Base-by-base conservation (phyloP, 2,329 filamentous ascomycete species). In the Cyphellophora europaea region DNA sequence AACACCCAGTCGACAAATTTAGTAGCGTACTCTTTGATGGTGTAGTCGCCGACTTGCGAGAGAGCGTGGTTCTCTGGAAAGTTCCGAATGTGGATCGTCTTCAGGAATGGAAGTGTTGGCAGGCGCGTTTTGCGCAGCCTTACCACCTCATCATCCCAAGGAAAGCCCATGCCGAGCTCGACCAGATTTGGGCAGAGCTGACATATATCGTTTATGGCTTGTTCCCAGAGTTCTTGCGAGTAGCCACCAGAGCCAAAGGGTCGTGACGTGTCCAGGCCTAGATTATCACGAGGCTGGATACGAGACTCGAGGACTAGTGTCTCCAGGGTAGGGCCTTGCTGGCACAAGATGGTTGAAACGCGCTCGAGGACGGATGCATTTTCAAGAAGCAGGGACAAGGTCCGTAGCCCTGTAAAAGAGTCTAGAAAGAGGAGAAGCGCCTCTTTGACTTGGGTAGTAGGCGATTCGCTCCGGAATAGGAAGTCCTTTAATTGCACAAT, bases 1-100 rank as follows among this genome's bases (percentile, higher is more conserved):
- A 46, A 50, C 11, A 42, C 41, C 48, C 48, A 50, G 15, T 50
- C 48, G 14, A 50, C 32, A 34, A 50, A 50, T 28, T 48, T 50
- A 12, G 33, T 40, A 6, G 46, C 46, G 31, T 48, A 48, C 27
- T 50, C 46, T 25, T 46, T 47, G 37, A 50, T 48, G 18, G 37
- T 43, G 35, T 50, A 49, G 33, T 50, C 48, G 19, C 48, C 48
- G 5, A 50, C 28, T 33, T 50, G 48, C 15, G 35, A 41, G 15
- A 44, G 42, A 14, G 37, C 30, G 6, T 44, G 38, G 18, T 40
- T 47, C 32, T 48, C 42, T 13, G 48, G 48, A 33, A 50, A 50
- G 30, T 50, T 50, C 14, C 48, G 46, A 19, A 50, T 45, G 19
- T 50, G 48, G 19, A 50, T 49, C 6, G 48, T 50, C 17, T 34